Evolutionary conservation across 768 basidiomycete genomes (phyloP), one percentile per base, ranked within the genome.

Genomic region (Lactarius akahatsu): DNA sequence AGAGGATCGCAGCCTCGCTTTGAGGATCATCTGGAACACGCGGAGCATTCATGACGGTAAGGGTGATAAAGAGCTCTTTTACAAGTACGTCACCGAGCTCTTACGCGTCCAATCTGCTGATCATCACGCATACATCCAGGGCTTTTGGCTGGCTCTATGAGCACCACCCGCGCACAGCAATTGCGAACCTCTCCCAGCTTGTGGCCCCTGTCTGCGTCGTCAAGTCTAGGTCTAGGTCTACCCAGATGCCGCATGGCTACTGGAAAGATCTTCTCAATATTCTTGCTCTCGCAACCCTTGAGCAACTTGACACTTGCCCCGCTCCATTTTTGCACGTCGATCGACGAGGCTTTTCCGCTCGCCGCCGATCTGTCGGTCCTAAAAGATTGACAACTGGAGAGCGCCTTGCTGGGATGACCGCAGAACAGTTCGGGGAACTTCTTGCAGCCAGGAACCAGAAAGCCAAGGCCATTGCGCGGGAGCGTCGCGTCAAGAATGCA

Each of bases 241-340:
- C 69, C 41, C 56, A 67, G 69, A 72, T 38, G 61, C 70, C 80
- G 4, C 89, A 91, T 58, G 89, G 89, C 0, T 89, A 86, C 71
- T 91, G 87, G 86, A 90, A 92, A 72, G 90, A 91, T 70, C 79
- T 90, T 26, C 80, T 89, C 61, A 87, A 89, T 60, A 85, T 91
- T 58, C 78, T 91, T 5, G 80, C 83, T 4, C 79, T 91, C 34
- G 86, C 85, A 13, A 79, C 85, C 1, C 73, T 80, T 18, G 83
- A 80, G 64, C 78, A 89, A 66, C 80, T 90, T 41, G 45, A 59
- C 36, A 62, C 40, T 20, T 62, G 75, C 34, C 30, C 58, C 72
- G 43, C 65, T 23, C 11, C 16, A 34, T 61, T 65, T 20, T 56
- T 65, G 61, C 65, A 66, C 5, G 23, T 32, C 26, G 38, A n/a